Percentiles rank a stretch among this genome's conserved stretches.
phyloP scores from a whole-genome alignment of 2,329 filamentous ascomycete genomes.

The Trichoderma sp. region DNA sequence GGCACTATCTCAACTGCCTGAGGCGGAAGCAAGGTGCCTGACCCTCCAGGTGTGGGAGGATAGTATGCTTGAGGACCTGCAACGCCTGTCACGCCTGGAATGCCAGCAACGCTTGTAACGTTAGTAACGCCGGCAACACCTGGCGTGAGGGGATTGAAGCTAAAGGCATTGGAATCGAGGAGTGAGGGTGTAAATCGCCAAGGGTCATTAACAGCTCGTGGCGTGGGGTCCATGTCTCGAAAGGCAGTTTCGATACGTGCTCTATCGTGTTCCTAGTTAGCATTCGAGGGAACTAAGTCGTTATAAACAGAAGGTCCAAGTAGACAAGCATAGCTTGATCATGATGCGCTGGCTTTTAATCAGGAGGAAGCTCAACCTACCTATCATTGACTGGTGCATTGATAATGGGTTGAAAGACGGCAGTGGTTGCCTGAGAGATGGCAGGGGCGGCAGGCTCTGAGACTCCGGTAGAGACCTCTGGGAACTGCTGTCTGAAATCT shows the following conservation, averaged over 20 bases:
- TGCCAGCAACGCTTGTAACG: constrained; percentile 39
- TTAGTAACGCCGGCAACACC: constrained; percentile 53
- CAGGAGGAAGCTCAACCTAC: constrained; percentile 22
- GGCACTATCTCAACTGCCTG: constrained; percentile 79
- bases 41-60: constrained; percentile 79
- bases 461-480: constrained; percentile 61
- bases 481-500: constrained; percentile 79
- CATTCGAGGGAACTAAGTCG: background rate
- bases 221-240: constrained; percentile 76
- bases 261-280: constrained; percentile 21
- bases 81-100: constrained; percentile 42
- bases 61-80: constrained; percentile 71
- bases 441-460: constrained; percentile 43
- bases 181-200: constrained; percentile 88
- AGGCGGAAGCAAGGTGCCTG: constrained; percentile 75
- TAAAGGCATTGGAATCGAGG: constrained; percentile 80
- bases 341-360: background rate
- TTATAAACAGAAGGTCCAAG: background rate
- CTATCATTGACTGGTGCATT: constrained; percentile 28
- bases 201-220: constrained; percentile 72
- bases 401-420: constrained; percentile 21
- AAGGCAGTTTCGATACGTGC: constrained; percentile 37
- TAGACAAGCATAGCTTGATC: background rate
- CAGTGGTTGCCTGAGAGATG: constrained; percentile 36
- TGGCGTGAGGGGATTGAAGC: constrained; percentile 69